Conservation (phyloP, 1,139 yeast species). For the Diutina siamensis region DNA sequence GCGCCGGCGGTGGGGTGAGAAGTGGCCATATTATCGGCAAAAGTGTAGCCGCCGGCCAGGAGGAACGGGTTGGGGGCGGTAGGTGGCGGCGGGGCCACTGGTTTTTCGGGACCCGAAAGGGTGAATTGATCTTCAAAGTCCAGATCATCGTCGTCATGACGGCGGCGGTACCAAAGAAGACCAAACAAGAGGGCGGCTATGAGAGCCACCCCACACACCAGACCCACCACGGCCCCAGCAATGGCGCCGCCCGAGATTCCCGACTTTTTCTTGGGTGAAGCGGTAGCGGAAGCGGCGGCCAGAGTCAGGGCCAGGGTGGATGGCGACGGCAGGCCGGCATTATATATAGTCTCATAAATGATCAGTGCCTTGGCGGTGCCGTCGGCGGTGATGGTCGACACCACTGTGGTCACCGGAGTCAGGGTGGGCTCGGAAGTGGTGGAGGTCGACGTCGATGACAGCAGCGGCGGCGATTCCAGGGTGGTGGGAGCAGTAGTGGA, state of each 20-base stretch:
- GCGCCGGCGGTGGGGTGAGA: neutral
- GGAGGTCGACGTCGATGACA: constrained; percentile 10
- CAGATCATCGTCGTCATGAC: constrained; percentile 23
- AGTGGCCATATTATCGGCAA: neutral
- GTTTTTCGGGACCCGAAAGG: constrained; percentile 10
- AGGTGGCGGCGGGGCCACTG: constrained; percentile 10
- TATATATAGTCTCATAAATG: neutral
- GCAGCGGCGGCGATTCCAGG: constrained; percentile 11
- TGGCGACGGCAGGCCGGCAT: neutral
- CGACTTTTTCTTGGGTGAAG: neutral
- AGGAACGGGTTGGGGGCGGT: constrained; percentile 17
- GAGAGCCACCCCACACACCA: constrained; percentile 35
- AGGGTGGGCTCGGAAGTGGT: constrained; percentile 7
- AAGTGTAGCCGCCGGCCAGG: constrained; percentile 10
- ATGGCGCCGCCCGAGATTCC: constrained; percentile 50
- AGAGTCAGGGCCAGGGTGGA: neutral
- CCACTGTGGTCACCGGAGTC: constrained; percentile 4
- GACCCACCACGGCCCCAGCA: constrained; percentile 64
- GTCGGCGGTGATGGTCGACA: constrained; percentile 4
- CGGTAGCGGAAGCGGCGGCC: neutral
- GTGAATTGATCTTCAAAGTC: constrained; percentile 8
- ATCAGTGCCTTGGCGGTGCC: neutral
- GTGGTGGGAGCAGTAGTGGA: constrained; percentile 9
- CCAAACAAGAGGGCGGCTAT: constrained; percentile 24
- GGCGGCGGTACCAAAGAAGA: constrained; percentile 27